Conservation (phyloP, 2,329 filamentous ascomycete genomes). For the Bertia moriformis region DNA sequence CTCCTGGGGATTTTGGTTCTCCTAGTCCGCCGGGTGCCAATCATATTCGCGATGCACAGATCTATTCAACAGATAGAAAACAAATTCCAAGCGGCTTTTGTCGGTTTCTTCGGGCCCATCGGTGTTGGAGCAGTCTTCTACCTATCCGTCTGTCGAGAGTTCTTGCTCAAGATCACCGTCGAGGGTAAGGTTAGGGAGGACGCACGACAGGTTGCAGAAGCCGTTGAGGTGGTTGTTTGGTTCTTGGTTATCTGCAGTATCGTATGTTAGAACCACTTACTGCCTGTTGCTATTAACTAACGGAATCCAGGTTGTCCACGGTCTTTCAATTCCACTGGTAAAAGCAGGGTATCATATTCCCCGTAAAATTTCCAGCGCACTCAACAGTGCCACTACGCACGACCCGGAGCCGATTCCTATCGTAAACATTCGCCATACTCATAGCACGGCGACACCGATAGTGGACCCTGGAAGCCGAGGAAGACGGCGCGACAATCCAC, state of each 20-base stretch:
- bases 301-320: slow-evolving; percentile 2
- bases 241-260: slow-evolving; percentile 4
- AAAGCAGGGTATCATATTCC: slow-evolving; percentile 29
- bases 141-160: slow-evolving; percentile 3
- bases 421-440: neutral
- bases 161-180: slow-evolving; percentile 2
- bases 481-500: slow-evolving; percentile 9
- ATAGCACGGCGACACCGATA: neutral
- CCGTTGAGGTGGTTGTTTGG: slow-evolving; percentile 5
- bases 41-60: slow-evolving; percentile 6
- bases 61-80: slow-evolving; percentile 6
- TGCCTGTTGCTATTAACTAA: neutral
- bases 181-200: neutral
- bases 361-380: slow-evolving; percentile 23
- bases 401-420: slow-evolving; percentile 2
- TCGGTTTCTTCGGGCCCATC: slow-evolving; percentile 13
- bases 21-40: slow-evolving; percentile 8
- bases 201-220: slow-evolving; percentile 2
- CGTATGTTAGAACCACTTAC: too few species aligned
- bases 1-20: slow-evolving; percentile 8
- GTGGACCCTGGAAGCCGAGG: neutral
- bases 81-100: slow-evolving; percentile 9
- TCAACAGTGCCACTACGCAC: slow-evolving; percentile 19
- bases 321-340: slow-evolving; percentile 8
- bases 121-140: slow-evolving; percentile 13